Evolutionary conservation across 805 yeast genomes (phyloP).

Genomic region (Pichia gijzeniarum): DNA sequence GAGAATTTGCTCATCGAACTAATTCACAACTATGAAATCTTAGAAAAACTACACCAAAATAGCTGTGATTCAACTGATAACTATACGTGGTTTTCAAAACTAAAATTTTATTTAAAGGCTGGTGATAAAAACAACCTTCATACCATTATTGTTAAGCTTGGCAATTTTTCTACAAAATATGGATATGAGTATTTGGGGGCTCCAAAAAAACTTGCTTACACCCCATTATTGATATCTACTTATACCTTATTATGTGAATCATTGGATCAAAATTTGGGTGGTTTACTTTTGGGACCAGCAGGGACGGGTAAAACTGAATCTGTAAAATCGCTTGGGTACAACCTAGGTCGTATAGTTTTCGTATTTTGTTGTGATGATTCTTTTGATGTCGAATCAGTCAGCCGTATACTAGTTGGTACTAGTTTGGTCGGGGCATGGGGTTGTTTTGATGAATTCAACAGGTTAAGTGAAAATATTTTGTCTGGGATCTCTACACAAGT

Average conservation of each 20-base stretch:
- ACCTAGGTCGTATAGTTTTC: conserved; percentile 71
- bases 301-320: conserved; percentile 97
- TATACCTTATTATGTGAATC: conserved; percentile 71
- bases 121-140: conserved; percentile 18
- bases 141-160: conserved; percentile 43
- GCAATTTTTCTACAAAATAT: conserved; percentile 46
- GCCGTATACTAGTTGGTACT: conserved; percentile 70
- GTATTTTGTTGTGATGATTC: conserved; percentile 91
- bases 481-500: conserved; percentile 84
- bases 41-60: conserved; percentile 5
- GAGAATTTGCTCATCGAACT: conserved; percentile 64
- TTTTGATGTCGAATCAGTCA: conserved; percentile 74
- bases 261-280: conserved; percentile 68
- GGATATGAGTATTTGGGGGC: conserved; percentile 82
- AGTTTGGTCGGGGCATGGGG: conserved; percentile 89
- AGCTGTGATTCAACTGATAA: background rate
- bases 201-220: conserved; percentile 65
- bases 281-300: conserved; percentile 91
- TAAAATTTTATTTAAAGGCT: conserved; percentile 38
- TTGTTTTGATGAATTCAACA: conserved; percentile 91
- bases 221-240: conserved; percentile 62
- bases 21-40: conserved; percentile 49
- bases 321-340: conserved; percentile 74
- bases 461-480: conserved; percentile 61
- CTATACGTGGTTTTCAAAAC: conserved; percentile 47